These are phyloP conservation scores for Falciphora oryzae DNA, from an alignment of 2,329 filamentous ascomycete genomes.

Conservation along the genomic window DNA sequence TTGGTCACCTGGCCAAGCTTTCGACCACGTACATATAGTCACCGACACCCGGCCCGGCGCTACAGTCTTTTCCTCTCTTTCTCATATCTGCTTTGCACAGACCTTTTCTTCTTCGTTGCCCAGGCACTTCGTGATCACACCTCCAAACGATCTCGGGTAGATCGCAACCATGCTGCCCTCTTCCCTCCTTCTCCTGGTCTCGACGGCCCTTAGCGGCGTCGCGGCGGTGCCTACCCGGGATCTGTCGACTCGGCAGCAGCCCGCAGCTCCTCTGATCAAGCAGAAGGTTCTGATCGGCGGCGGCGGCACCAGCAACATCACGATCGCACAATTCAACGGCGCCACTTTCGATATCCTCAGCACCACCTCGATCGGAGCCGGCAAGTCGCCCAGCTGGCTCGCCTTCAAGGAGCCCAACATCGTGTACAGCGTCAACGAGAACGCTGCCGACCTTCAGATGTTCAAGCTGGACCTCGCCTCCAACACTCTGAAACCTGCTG, in stretches of 20 bases:
- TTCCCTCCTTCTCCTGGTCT: constrained; percentile 6
- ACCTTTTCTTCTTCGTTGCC: too few relatives aligned
- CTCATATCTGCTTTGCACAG: too few relatives aligned
- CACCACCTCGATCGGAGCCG: constrained; percentile 16
- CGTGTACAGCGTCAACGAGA: constrained; percentile 45
- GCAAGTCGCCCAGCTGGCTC: constrained; percentile 38
- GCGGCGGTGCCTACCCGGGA: not conserved
- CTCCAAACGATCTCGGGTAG: not conserved
- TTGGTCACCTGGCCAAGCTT: too few relatives aligned
- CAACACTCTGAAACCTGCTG: constrained; percentile 24
- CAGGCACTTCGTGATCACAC: too few relatives aligned
- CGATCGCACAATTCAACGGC: constrained; percentile 36
- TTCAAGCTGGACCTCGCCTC: constrained; percentile 29
- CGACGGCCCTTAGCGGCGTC: constrained; percentile 1
- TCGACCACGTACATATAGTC: too few relatives aligned
- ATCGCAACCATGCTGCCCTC: constrained; percentile 4
- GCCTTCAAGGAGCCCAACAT: constrained; percentile 31
- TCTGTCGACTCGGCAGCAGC: constrained; percentile 3
- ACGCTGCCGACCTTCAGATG: constrained; percentile 31
- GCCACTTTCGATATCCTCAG: constrained; percentile 31
- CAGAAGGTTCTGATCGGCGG: constrained; percentile 35
- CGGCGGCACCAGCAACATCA: constrained; percentile 30
- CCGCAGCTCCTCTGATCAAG: not conserved
- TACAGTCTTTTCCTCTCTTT: too few relatives aligned
- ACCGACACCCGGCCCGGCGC: too few relatives aligned